Evolutionary conservation across 441 rosid species (phyloP).

Genomic region (Jatropha podagrica): DNA sequence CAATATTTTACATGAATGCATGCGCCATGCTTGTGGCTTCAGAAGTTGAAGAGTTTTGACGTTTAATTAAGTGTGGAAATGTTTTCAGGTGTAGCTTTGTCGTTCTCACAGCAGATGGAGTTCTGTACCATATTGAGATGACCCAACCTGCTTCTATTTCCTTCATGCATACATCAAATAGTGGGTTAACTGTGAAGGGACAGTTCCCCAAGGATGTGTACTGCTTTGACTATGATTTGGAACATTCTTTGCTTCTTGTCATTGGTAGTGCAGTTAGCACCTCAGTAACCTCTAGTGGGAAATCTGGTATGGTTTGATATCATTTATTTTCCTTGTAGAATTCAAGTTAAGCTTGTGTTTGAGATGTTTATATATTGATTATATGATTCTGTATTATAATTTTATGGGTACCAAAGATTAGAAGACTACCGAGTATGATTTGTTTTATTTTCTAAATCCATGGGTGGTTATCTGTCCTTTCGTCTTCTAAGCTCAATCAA

Average conservation of each 20-base stretch:
- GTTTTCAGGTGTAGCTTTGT: constrained; percentile 71
- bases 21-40: constrained; percentile 12
- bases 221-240: constrained; percentile 73
- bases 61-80: constrained; percentile 23
- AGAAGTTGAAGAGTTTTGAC: constrained; percentile 21
- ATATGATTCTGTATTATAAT: not conserved
- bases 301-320: constrained; percentile 55
- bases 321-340: constrained; percentile 18
- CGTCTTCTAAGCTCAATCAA: not conserved
- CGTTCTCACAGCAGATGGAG: constrained; percentile 71
- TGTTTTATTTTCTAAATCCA: not conserved
- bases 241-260: constrained; percentile 58
- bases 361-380: not conserved
- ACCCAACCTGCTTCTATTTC: constrained; percentile 61
- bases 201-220: constrained; percentile 65
- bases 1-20: not conserved
- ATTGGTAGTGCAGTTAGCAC: constrained; percentile 51
- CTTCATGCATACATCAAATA: constrained; percentile 38
- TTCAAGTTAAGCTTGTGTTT: not conserved
- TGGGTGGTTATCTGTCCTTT: not conserved
- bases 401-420: not conserved
- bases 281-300: constrained; percentile 40
- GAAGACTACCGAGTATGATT: not conserved
- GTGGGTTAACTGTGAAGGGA: constrained; percentile 41
- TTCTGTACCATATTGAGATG: constrained; percentile 61